phyloP scores from a whole-genome alignment of 495 filamentous ascomycete species.

The Astrothelium macrocarpum region DNA sequence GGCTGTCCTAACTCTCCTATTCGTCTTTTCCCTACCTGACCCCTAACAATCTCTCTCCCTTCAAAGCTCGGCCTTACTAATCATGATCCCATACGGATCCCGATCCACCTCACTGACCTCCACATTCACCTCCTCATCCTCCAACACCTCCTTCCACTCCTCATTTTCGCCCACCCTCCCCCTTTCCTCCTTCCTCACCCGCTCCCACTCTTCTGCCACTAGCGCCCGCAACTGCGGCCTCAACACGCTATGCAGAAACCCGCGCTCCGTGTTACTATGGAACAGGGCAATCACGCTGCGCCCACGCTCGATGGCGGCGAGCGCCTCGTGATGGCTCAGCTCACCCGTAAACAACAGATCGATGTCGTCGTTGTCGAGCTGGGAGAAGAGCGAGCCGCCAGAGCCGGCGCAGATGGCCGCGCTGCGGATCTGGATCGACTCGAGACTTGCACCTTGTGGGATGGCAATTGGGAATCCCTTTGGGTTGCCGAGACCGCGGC shows the following conservation, averaged over 20 bases:
- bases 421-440: constrained; percentile 47
- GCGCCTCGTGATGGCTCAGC: constrained; percentile 82
- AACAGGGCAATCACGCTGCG: constrained; percentile 72
- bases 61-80: constrained; percentile 34
- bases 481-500: constrained; percentile 49
- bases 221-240: constrained; percentile 48
- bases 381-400: constrained; percentile 62
- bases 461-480: constrained; percentile 58
- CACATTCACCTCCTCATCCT: constrained; percentile 49
- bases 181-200: constrained; percentile 33
- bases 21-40: too few relatives aligned
- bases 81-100: constrained; percentile 67
- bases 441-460: constrained; percentile 47
- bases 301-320: constrained; percentile 81
- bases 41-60: background rate
- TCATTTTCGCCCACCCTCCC: constrained; percentile 29
- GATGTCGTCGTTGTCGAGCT: constrained; percentile 38
- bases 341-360: constrained; percentile 88
- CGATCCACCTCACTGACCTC: constrained; percentile 67
- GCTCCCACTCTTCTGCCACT: constrained; percentile 47
- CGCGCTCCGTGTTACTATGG: constrained; percentile 84
- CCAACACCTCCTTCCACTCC: constrained; percentile 37
- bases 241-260: constrained; percentile 65
- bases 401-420: constrained; percentile 77
- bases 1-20: background rate